Base-by-base conservation (phyloP, 495 filamentous ascomycete species). In the Lineolata rhizophorae region DNA sequence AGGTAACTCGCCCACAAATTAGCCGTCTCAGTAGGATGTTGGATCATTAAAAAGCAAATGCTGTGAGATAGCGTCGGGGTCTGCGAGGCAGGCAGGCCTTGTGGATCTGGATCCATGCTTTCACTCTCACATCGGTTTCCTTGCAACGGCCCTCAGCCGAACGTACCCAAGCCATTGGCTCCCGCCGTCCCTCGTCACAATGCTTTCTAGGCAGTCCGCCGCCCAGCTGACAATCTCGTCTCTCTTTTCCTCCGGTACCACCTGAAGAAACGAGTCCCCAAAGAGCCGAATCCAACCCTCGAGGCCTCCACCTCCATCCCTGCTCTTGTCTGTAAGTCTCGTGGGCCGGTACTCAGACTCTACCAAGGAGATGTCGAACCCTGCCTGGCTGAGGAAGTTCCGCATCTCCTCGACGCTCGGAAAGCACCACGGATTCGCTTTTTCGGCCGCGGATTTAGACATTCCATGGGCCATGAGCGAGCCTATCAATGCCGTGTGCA, bases 211-310 rank as follows among this genome's bases (percentile, higher is more conserved):
- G 16, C 73, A 55, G 17, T 64, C 61, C 13, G 60, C 54, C 14
- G 68, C 62, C 53, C 74, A 64, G 48, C 40, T 47, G 2, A 76
- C 55, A 5, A 41, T 59, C 27, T 44, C 55, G 35, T 75, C 64
- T 40, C 61, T 63, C 52, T 47, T 43, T 29, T 66, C 52, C 26
- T 47, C 52, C 4, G 41, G 37, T 33, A 77, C 27, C 17, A 51
- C 53, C 30, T 66, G 57, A 20, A 82, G 50, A 30, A 68, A 67
- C 32, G 52, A 42, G 36, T 59, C 57, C 0, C 62, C 69, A 55
- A 82, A 71, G 35, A 82, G 50, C 40, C 65, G 48, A 22, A 81
- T 55, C 76, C 75, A 84, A 3, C 71, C 76, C 35, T 65, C 60
- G n/a, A 80, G 42, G 0, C 76, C 77, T 2, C 70, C 70, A 13